Evolutionary conservation across 805 yeast species (phyloP), one percentile per base, ranked within the genome.

Genomic region (Starmerella floris): DNA sequence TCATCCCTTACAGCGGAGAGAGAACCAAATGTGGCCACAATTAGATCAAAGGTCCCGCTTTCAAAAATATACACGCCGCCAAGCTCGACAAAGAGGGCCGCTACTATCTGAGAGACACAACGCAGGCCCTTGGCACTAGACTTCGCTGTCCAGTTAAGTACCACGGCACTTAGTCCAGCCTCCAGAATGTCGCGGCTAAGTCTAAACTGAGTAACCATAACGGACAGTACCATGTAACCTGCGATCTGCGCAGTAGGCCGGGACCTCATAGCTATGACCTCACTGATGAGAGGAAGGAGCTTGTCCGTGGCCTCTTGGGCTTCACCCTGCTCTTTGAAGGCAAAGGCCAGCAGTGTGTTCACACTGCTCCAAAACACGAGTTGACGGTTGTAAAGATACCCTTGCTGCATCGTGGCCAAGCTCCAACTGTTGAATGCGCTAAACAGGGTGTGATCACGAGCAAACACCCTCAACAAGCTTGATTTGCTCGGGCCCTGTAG

Each of bases 161-260:
- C 61, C 22, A 81, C 70, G 1, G 81, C 74, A 46, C 71, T 74
- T 27, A 73, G 66, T 1, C 82, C 73, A 5, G 85, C 84, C 39
- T 69, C 61, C 16, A 75, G 61, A 15, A 81, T 72, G 13, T 69
- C 65, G 26, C 44, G 36, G 5, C 73, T 66, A 32, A 91, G 67
- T 5, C 83, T 79, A 38, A 77, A 69, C 36, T 88, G 79, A 3
- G 88, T 69, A 5, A 80, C 72, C 40, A 87, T 64, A 2, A 88
- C 95, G 0, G 88, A 73, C 21, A 88, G 58, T 13, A 85, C 67
- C 37, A 94, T 81, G 59, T 83, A 88, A 2, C 88, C 84, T 17
- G 95, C 79, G 45, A 83, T 70, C 58, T 82, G 91, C 39, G 78
- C 69, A 54, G 83, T 93, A 30, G 64, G 60, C 8, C 51, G 50